Evolutionary conservation across 78 protist species (phyloP), one percentile per base, ranked within the genome.

Genomic region (Dictyostelium citrinum): DNA sequence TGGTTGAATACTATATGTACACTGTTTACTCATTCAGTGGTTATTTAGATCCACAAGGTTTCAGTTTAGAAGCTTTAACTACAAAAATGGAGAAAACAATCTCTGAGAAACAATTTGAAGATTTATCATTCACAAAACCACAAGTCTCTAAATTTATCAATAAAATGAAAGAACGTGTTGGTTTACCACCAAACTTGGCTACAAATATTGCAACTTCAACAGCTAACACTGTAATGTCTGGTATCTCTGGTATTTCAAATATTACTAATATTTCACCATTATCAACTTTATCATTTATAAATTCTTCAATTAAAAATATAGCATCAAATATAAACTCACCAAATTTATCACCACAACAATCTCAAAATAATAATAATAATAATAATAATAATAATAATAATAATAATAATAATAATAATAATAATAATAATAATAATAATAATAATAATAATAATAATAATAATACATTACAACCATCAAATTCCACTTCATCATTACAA

Each of bases 1-100:
- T 91, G 17, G 80, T 91, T 27, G 95, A 91, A 58, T 91, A 91
- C 17, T 91, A 91, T 35, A 88, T 88, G 93, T 88, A 88, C 39
- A 88, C 93, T 24, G 71, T 88, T 49, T 88, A 88, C 41, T 88
- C 93, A 27, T 88, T 88, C 49, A 60, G 79, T 45, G 81, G 79
- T 2, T 78, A 67, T n/a, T 64, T 79, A 5, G 85, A 88, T 78
- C 93, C 93, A 35, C 84, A 76, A 88, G 93, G 93, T 24, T 88
- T 78, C 39, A 68, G 93, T 78, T 78, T 88, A 35, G 93, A 88
- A n/a, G 93, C 85, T 8, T n/a, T 88, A 9, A 88, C 93, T 1
- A 88, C 80, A 10, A 88, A 78, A 60, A 78, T 88, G 43, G 93
- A 88, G 39, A 88, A 88, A 58, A 78, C 85, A 35, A 33, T 78